Percentiles rank a stretch among this genome's conserved stretches.
Evolutionary conservation across 768 basidiomycete genomes (phyloP).

Genomic region (Suillus sp.): DNA sequence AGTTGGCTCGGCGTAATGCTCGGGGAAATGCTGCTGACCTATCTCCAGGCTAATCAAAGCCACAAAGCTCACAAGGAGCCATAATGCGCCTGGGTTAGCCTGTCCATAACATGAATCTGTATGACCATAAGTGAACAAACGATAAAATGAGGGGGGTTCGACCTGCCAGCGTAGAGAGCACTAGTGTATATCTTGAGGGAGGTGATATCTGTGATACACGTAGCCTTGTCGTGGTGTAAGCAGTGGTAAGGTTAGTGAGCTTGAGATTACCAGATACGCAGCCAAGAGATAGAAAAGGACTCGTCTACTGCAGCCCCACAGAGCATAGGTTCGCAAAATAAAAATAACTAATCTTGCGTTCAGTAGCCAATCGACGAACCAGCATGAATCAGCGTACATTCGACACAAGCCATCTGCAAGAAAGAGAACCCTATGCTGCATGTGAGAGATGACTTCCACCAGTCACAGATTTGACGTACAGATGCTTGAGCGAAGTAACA

Average conservation of each 20-base stretch:
- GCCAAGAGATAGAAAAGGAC: neutral
- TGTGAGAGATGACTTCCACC: neutral
- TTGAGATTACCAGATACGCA: neutral
- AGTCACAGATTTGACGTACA: neutral
- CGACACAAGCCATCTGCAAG: neutral
- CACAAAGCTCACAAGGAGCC: neutral
- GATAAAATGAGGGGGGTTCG: neutral
- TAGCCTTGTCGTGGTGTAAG: neutral
- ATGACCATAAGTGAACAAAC: neutral
- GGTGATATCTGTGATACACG: neutral
- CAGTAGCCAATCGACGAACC: neutral
- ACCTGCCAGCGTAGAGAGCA: neutral
- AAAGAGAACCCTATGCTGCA: neutral
- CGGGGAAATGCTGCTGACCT: neutral
- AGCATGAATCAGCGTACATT: neutral
- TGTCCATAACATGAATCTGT: neutral
- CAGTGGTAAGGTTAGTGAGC: too few species aligned
- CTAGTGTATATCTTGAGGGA: neutral
- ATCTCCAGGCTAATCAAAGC: neutral
- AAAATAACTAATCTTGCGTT: neutral
- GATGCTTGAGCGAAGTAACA: neutral
- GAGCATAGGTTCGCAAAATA: neutral
- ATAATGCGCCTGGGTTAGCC: neutral
- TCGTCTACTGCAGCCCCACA: conserved; percentile 4
- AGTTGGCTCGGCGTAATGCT: neutral